Conservation (phyloP, 208 protist genomes). For the Histomonas meleagridis region DNA sequence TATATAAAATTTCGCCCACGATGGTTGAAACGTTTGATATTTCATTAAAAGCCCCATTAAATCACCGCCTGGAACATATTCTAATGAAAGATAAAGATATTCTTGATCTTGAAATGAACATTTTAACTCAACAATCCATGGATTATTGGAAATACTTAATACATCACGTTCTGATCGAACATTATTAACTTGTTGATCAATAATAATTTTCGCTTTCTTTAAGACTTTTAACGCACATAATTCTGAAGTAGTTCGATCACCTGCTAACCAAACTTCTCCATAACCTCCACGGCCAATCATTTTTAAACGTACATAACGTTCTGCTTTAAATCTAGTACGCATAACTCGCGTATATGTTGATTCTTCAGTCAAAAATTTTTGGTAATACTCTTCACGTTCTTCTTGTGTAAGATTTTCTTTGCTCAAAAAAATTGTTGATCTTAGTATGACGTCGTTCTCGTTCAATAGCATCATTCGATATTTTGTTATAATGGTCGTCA, state of each 20-base stretch:
- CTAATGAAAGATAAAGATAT: slow-evolving; percentile 61
- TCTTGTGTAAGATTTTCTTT: not conserved
- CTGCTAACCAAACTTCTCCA: not conserved
- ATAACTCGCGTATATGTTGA: not conserved
- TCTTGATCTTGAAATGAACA: slow-evolving; percentile 58
- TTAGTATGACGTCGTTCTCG: too few species aligned
- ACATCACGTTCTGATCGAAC: slow-evolving; percentile 54
- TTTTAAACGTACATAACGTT: not conserved
- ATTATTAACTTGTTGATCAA: slow-evolving; percentile 44
- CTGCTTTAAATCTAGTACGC: not conserved
- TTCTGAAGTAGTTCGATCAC: not conserved
- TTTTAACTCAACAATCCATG: slow-evolving; percentile 57
- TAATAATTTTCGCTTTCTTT: not conserved
- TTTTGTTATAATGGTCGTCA: too few species aligned
- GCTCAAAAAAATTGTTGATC: too few species aligned
- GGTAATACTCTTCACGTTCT: not conserved
- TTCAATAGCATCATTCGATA: too few species aligned
- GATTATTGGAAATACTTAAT: slow-evolving; percentile 45
- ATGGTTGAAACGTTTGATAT: slow-evolving; percentile 53
- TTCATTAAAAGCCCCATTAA: slow-evolving; percentile 61
- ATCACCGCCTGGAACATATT: slow-evolving; percentile 62
- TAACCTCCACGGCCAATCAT: not conserved
- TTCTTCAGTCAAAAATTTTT: not conserved
- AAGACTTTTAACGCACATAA: not conserved
- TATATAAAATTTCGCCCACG: slow-evolving; percentile 56